phyloP scores from a whole-genome alignment of 345 rosid genomes.

The Lepidium aucheri region DNA sequence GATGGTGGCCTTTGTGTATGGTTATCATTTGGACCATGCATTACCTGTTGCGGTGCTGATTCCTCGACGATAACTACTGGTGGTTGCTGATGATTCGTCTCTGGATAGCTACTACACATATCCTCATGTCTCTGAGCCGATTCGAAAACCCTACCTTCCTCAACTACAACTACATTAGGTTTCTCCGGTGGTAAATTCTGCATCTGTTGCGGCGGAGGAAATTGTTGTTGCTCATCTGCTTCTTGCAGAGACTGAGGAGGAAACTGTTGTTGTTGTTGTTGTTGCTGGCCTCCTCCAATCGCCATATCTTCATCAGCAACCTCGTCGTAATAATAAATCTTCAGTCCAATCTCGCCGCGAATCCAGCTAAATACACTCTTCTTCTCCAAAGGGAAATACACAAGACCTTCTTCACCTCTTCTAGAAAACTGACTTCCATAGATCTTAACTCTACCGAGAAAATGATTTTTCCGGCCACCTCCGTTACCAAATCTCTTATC shows the following conservation, averaged over 20 bases:
- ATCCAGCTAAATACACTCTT: conserved; percentile 94
- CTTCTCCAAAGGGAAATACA: conserved; percentile 73
- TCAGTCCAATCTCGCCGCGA: conserved; percentile 78
- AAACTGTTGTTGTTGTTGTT: not conserved
- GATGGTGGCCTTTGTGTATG: conserved; percentile 11
- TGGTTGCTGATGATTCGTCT: conserved; percentile 33
- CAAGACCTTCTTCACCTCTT: conserved; percentile 72
- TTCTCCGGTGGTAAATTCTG: conserved; percentile 30
- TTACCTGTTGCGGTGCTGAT: conserved; percentile 32
- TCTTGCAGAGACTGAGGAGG: conserved; percentile 15
- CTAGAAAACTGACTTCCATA: conserved; percentile 68
- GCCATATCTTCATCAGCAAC: conserved; percentile 34
- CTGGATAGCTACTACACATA: conserved; percentile 24
- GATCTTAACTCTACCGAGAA: conserved; percentile 81
- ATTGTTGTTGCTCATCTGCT: not conserved
- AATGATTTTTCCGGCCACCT: conserved; percentile 79
- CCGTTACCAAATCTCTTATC: conserved; percentile 72
- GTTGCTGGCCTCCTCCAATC: conserved; percentile 10
- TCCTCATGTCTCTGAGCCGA: conserved; percentile 30
- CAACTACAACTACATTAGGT: conserved; percentile 41
- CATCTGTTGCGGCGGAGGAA: conserved; percentile 29
- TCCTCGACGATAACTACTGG: conserved; percentile 51
- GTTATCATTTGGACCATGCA: conserved; percentile 19
- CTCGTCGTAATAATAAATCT: conserved; percentile 74
- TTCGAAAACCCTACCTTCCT: conserved; percentile 52